Conservation (phyloP, 139 green algal genomes). For the Ettlia oleoabundans region DNA sequence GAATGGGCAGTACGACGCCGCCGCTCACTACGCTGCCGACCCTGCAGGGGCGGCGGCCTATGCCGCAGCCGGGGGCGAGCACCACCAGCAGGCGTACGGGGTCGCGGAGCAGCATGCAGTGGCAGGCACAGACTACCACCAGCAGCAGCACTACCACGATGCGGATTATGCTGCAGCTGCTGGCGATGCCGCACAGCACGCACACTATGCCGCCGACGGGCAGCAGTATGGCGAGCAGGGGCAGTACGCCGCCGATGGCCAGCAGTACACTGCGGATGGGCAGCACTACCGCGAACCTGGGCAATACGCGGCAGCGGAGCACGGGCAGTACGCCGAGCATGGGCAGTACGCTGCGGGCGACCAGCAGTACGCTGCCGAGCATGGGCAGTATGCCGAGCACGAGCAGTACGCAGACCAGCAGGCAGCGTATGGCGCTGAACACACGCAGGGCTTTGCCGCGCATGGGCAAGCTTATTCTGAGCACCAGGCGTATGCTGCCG, state of each 20-base stretch:
- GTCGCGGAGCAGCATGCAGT: no score
- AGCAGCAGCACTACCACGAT: background rate
- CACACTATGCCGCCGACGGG: constrained; percentile 9
- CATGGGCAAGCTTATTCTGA: background rate
- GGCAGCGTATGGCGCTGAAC: background rate
- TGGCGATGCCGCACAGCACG: background rate
- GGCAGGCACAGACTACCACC: background rate
- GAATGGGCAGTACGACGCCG: background rate
- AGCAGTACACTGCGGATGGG: constrained; percentile 10
- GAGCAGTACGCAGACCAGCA: constrained; percentile 15
- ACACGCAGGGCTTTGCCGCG: background rate
- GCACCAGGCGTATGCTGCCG: background rate
- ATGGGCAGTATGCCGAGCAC: constrained; percentile 31
- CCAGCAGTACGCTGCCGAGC: constrained; percentile 7
- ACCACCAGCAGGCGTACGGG: background rate
- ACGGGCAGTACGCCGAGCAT: background rate
- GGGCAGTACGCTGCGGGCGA: background rate
- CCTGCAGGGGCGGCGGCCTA: background rate
- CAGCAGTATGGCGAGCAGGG: constrained; percentile 27
- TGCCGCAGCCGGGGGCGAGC: background rate
- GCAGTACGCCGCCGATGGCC: background rate
- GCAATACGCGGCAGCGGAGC: background rate
- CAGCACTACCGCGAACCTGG: constrained; percentile 27
- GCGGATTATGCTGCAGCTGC: background rate
- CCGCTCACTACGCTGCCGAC: background rate